Conservation (phyloP, 2,329 filamentous ascomycete species). For the Aspergillus fumigatiaffinis region DNA sequence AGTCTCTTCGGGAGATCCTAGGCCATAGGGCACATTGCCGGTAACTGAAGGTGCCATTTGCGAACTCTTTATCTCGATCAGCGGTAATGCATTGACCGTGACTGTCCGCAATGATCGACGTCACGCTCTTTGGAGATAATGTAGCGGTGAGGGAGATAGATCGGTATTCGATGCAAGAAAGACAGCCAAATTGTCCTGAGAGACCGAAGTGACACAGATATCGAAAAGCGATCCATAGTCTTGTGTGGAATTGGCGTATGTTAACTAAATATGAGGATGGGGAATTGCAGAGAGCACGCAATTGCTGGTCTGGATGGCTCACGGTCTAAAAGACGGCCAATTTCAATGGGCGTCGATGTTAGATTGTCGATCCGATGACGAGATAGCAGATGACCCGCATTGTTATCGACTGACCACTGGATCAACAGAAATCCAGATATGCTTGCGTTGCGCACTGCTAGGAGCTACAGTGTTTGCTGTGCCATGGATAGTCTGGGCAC, state of each 20-base stretch:
- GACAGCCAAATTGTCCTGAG: neutral
- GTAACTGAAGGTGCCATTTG: constrained; percentile 7
- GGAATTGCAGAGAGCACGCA: constrained; percentile 14
- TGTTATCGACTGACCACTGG: neutral
- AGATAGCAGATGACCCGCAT: neutral
- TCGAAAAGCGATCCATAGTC: neutral
- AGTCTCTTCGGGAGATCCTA: constrained; percentile 2
- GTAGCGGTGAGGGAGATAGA: neutral
- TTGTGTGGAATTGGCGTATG: neutral
- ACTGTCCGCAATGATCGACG: neutral
- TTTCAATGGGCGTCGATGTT: neutral
- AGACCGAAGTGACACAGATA: neutral
- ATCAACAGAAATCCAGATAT: neutral
- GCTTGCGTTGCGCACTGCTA: no score
- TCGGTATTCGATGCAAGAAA: neutral
- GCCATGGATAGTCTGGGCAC: no score
- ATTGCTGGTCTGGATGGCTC: constrained; percentile 18
- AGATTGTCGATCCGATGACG: constrained; percentile 1
- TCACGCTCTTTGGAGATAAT: neutral
- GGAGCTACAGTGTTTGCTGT: no score
- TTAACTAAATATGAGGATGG: constrained; percentile 4
- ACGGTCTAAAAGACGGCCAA: neutral
- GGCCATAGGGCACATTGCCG: neutral
- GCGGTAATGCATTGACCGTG: neutral
- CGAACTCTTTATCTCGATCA: no score